A percentile compares a stretch with the other conserved stretches of the same genome.
Evolutionary conservation across 139 green algal species (phyloP).

Genomic region (Chlamydomonas eustigma): DNA sequence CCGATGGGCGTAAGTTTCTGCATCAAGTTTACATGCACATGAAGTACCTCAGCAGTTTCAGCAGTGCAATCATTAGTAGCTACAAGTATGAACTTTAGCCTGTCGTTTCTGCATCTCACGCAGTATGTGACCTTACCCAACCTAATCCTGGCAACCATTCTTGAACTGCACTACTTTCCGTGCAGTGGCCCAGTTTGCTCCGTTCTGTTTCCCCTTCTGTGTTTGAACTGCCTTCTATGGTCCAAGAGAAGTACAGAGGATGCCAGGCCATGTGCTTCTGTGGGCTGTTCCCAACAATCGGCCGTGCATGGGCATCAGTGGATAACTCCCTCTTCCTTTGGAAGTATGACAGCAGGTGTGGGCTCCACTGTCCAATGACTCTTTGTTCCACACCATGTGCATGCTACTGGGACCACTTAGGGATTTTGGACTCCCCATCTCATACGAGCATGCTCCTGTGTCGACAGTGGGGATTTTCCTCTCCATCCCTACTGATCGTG

Average conservation of each 20-base stretch:
- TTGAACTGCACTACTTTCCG: background rate
- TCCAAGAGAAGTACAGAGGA: conserved; percentile 74
- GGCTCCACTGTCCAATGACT: too few species aligned
- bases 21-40: background rate
- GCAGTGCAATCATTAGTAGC: too few species aligned
- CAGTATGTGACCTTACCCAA: background rate
- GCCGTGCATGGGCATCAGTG: conserved; percentile 43
- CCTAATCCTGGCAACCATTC: background rate
- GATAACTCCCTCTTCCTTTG: conserved; percentile 18
- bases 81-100: too few species aligned
- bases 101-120: too few species aligned
- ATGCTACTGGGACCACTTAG: too few species aligned
- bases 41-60: too few species aligned
- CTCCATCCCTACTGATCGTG: background rate
- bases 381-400: too few species aligned
- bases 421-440: too few species aligned
- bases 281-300: conserved; percentile 81
- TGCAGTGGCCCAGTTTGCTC: conserved; percentile 76
- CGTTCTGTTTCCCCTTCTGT: conserved; percentile 53
- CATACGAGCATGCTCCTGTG: background rate
- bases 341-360: conserved; percentile 11
- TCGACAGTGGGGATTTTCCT: conserved; percentile 68
- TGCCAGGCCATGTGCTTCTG: conserved; percentile 85
- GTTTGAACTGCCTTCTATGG: conserved; percentile 66
- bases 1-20: conserved; percentile 50